Base-by-base conservation (phyloP, 345 rosid species). In the Citrus medica region DNA sequence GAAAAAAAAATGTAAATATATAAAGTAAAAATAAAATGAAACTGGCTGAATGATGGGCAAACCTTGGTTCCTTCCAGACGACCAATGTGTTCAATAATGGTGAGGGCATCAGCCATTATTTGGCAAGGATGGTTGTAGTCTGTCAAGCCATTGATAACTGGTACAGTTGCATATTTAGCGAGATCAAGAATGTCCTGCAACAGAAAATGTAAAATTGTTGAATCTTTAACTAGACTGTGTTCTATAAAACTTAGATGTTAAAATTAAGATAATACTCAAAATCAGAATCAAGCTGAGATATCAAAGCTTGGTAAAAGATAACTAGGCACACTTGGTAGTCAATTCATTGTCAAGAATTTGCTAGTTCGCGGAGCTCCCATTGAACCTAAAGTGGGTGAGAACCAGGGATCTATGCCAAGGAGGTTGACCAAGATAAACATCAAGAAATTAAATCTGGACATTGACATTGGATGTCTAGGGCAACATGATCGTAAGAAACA, bases 81-180 rank as follows among this genome's bases (percentile, higher is more conserved):
- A 79, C 98, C 98, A 30, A 91, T 68, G 80, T 94, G 94, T 82
- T 96, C 98, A 80, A 96, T 92, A 55, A 94, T 94, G 46, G 98
- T 94, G 82, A 96, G 97, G 46, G 99, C 98, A 87, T 96, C 99
- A 0, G 98, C 98, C 94, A 96, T 94, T 78, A 94, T 92, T 90
- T 96, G 98, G 85, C 95, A 90, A 78, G 98, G 99, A 78, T 94
- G 99, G 86, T 96, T 92, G 82, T 91, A 91, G 80, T 96, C 98
- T 33, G 98, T 93, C 83, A 94, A 86, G 78, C 99, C 98, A 85
- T 94, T 94, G 63, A 96, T 84, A 42, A 95, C 95, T 33, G 99
- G 97, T 63, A 93, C 97, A 79, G 84, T 83, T 37, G 99, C 77
- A 85, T 86, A 92, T 79, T 91, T 92, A 73, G 98, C 98, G 83